phyloP scores from a whole-genome alignment of 495 filamentous ascomycete genomes.

The Penicillium canariense region DNA sequence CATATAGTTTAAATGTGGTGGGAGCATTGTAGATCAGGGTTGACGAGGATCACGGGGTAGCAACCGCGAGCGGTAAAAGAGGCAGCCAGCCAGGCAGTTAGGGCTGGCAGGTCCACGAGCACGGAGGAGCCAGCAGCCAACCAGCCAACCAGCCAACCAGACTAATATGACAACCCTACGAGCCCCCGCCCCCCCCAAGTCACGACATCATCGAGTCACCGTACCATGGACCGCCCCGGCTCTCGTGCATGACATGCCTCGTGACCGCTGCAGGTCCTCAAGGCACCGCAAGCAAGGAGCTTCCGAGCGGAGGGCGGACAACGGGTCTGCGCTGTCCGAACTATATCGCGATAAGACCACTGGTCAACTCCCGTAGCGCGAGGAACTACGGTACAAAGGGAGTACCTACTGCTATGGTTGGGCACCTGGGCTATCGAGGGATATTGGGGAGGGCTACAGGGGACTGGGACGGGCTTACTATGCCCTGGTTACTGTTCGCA shows the following conservation, averaged over 20 bases:
- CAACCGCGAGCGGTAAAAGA: neutral
- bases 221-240: slow-evolving; percentile 17
- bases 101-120: neutral
- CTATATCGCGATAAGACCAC: too few relatives aligned
- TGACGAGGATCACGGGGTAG: neutral
- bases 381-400: neutral
- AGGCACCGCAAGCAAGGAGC: slow-evolving; percentile 12
- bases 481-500: neutral
- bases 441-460: neutral
- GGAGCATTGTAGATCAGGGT: neutral
- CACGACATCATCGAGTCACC: slow-evolving; percentile 26
- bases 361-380: too few relatives aligned
- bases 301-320: too few relatives aligned
- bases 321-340: neutral
- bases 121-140: too few relatives aligned
- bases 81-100: slow-evolving; percentile 2
- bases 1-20: too few relatives aligned
- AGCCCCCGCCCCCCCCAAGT: slow-evolving; percentile 2
- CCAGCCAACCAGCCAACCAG: too few relatives aligned
- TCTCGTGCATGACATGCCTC: slow-evolving; percentile 13
- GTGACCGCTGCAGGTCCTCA: slow-evolving; percentile 23
- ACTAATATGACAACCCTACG: too few relatives aligned
- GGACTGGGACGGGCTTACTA: neutral
- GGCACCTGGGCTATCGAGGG: neutral
- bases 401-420: neutral